phyloP scores from a whole-genome alignment of 192 early-diverging fungal species.

The Pecoramyces ruminantium region DNA sequence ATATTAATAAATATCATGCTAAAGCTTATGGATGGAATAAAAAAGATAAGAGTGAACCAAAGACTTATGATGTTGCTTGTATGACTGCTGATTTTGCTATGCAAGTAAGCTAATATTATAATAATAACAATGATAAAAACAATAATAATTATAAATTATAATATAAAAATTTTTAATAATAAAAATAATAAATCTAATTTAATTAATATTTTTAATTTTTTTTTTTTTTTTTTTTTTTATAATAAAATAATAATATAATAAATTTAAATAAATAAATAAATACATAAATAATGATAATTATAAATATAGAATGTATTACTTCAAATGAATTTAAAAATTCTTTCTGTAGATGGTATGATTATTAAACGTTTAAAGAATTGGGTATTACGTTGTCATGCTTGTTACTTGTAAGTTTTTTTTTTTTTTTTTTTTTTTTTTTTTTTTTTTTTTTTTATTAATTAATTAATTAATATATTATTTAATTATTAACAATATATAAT shows the following conservation, averaged over 20 bases:
- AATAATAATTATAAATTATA: too few species aligned
- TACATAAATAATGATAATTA: not conserved
- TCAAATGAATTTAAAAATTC: constrained; percentile 74
- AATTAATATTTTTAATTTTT: too few species aligned
- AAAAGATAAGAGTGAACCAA: constrained; percentile 6
- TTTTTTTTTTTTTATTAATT: too few species aligned
- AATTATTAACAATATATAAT: too few species aligned
- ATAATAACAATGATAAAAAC: too few species aligned
- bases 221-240: too few species aligned
- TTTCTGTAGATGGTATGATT: constrained; percentile 64
- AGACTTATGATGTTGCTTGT: constrained; percentile 58
- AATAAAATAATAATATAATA: too few species aligned
- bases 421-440: too few species aligned
- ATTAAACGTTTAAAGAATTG: constrained; percentile 67
- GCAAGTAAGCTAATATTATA: constrained; percentile 36
- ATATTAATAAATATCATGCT: constrained; percentile 55
- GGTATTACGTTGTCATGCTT: constrained; percentile 87
- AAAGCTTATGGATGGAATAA: constrained; percentile 2
- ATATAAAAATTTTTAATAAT: too few species aligned
- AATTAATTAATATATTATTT: too few species aligned
- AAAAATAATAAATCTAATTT: too few species aligned
- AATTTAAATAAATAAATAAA: not conserved
- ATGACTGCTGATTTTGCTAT: constrained; percentile 86
- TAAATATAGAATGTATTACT: constrained; percentile 60
- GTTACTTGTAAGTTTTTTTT: constrained; percentile 62